These are phyloP conservation scores for Daldinia childiae DNA, from an alignment of 495 filamentous ascomycete genomes.

Conservation along the genomic window DNA sequence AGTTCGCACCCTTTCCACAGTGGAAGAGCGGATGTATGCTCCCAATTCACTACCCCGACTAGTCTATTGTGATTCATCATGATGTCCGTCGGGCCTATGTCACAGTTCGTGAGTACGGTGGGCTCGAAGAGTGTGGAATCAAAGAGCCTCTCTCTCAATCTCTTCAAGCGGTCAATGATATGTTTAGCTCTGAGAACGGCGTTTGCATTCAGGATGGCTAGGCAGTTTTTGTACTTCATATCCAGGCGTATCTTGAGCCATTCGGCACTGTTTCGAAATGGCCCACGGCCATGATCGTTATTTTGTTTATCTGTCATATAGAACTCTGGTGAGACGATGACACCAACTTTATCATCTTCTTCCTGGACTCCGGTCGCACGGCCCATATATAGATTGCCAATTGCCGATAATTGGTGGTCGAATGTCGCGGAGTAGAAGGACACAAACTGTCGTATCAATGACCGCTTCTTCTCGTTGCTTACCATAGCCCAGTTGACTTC, in stretches of 20 bases:
- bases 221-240: not conserved
- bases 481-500: constrained; percentile 8
- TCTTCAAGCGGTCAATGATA: constrained; percentile 11
- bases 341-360: not conserved
- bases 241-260: constrained; percentile 2
- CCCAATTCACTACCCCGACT: constrained; percentile 9
- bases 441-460: not conserved
- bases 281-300: not conserved
- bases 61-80: not conserved
- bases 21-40: constrained; percentile 6
- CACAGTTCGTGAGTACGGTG: constrained; percentile 5
- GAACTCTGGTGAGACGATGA: constrained; percentile 7
- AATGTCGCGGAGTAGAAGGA: not conserved
- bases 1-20: constrained; percentile 16
- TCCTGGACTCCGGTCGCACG: not conserved
- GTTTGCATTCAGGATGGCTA: not conserved
- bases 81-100: not conserved
- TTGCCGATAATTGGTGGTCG: not conserved
- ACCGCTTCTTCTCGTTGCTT: not conserved
- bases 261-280: constrained; percentile 3
- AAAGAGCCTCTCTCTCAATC: constrained; percentile 3
- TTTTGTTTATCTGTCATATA: not conserved
- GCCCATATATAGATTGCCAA: constrained; percentile 8
- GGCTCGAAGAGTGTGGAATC: not conserved
- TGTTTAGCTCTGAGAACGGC: not conserved